These are phyloP conservation scores for Suillus hirtellus DNA, from an alignment of 768 basidiomycete genomes.

Conservation along the genomic window DNA sequence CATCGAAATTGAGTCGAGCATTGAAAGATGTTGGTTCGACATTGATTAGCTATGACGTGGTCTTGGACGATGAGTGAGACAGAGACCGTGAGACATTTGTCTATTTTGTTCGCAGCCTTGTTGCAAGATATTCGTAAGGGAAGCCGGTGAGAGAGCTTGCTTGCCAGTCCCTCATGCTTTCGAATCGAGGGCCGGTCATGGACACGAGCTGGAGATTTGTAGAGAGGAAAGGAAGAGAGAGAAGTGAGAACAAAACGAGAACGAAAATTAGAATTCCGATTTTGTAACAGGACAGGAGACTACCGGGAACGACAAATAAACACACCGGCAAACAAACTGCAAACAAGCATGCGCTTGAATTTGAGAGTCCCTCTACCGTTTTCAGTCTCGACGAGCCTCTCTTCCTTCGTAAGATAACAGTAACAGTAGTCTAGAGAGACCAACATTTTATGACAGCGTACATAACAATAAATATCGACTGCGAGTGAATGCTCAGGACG, in stretches of 20 bases:
- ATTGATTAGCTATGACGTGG: background rate
- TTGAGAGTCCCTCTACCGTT: too few species aligned
- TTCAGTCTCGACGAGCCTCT: too few species aligned
- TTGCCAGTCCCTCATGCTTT: conserved; percentile 8
- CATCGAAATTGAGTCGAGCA: background rate
- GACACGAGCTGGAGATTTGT: too few species aligned
- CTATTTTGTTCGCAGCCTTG: background rate
- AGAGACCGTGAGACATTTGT: conserved; percentile 3
- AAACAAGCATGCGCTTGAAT: too few species aligned
- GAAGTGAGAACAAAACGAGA: background rate
- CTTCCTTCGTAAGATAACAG: too few species aligned
- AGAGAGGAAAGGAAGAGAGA: background rate
- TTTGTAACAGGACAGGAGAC: background rate
- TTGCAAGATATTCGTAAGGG: conserved; percentile 6
- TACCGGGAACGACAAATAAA: background rate
- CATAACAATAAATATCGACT: background rate
- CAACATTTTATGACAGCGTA: background rate
- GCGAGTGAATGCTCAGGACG: background rate
- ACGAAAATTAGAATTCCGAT: background rate
- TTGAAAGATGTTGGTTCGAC: background rate
- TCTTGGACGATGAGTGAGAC: background rate
- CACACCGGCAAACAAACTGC: background rate
- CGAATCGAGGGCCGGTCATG: conserved; percentile 1
- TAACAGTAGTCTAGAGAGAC: background rate
- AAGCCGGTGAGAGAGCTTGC: conserved; percentile 1